Conservation (phyloP, 331 rosid genomes). For the Quercus tomentella region DNA sequence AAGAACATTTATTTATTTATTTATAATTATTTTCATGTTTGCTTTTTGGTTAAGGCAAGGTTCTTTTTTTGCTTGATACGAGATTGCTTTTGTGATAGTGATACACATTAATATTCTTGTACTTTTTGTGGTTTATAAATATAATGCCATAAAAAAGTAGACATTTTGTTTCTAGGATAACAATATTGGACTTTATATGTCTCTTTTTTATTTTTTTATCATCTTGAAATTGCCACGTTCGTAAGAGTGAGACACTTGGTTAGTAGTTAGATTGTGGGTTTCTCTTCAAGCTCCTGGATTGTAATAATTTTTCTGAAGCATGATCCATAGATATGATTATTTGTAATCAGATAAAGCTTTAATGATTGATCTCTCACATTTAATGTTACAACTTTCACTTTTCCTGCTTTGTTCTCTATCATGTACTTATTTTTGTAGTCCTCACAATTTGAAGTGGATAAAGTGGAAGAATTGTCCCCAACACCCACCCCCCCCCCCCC, state of each 20-base stretch:
- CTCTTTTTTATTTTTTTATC: no score
- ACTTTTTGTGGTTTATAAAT: not conserved
- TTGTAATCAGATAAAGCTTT: not conserved
- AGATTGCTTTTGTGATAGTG: not conserved
- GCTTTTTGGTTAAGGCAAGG: not conserved
- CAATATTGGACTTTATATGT: no score
- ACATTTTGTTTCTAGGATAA: not conserved
- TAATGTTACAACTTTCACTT: not conserved
- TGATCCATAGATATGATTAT: not conserved
- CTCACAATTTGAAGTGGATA: not conserved
- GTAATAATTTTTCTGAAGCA: not conserved
- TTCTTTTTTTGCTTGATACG: not conserved
- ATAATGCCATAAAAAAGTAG: not conserved
- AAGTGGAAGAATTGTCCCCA: not conserved
- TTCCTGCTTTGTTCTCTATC: not conserved
- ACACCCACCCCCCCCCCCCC: fast-evolving
- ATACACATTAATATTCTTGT: not conserved
- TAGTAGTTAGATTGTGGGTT: not conserved
- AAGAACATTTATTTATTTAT: not conserved
- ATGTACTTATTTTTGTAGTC: not conserved
- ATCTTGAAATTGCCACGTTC: not conserved
- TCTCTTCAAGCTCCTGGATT: not conserved
- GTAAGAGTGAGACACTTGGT: not conserved
- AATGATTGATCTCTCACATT: not conserved
- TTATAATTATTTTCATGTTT: not conserved